These are phyloP conservation scores for Achaetomiella virescens DNA, from an alignment of 495 filamentous ascomycete species.

Conservation along the genomic window DNA sequence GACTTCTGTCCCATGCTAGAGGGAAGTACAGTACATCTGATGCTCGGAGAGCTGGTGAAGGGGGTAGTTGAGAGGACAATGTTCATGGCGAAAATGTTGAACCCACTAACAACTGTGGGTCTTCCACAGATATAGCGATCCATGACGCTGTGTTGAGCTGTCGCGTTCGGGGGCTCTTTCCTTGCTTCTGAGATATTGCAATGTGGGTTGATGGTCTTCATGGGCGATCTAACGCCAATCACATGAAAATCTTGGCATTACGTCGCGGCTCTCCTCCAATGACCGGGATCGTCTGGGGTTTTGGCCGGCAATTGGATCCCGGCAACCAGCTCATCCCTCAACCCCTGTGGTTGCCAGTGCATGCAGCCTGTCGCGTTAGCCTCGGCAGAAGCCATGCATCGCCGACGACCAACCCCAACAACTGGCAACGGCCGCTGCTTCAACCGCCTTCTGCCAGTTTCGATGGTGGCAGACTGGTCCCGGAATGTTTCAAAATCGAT, in stretches of 20 bases:
- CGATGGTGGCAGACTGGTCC: background rate
- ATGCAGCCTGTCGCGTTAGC: background rate
- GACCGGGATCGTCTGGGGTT: too few species aligned
- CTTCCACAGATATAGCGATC: too few species aligned
- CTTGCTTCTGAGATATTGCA: too few species aligned
- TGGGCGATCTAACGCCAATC: too few species aligned
- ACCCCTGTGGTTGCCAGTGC: background rate
- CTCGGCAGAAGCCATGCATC: slow-evolving; percentile 6
- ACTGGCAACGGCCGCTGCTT: background rate
- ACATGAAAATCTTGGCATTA: too few species aligned
- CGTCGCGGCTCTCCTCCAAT: too few species aligned
- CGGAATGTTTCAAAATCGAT: background rate
- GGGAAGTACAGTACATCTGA: too few species aligned
- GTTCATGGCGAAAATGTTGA: background rate
- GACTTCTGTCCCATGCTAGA: too few species aligned
- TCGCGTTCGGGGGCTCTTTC: too few species aligned
- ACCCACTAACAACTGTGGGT: background rate
- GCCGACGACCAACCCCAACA: slow-evolving; percentile 1
- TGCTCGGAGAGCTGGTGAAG: background rate
- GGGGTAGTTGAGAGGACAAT: background rate
- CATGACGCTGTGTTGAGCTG: too few species aligned
- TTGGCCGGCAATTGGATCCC: too few species aligned
- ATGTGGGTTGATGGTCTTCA: too few species aligned
- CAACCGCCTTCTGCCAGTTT: background rate
- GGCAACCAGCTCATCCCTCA: background rate